phyloP scores from a whole-genome alignment of 441 rosid species.

The Lepidium campestre region DNA sequence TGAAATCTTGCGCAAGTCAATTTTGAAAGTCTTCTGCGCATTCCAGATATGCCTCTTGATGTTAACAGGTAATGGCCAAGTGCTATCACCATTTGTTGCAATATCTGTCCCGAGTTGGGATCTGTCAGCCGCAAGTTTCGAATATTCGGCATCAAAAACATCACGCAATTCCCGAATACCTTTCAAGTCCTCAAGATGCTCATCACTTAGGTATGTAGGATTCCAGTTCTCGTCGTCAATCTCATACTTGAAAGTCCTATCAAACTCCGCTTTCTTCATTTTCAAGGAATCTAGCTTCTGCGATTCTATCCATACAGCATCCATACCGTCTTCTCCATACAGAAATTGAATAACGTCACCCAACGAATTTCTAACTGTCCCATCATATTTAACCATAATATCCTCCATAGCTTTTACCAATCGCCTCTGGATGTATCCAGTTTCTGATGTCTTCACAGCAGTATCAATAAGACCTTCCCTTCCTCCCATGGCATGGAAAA shows the following conservation, averaged over 20 bases:
- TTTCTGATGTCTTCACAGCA: constrained; percentile 97
- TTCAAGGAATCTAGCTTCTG: constrained; percentile 89
- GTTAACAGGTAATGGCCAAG: constrained; percentile 94
- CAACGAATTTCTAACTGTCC: constrained; percentile 92
- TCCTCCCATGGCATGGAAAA: constrained; percentile 99
- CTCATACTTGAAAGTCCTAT: constrained; percentile 72
- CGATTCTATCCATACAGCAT: constrained; percentile 93
- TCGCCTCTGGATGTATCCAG: constrained; percentile 98
- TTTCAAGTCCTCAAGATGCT: constrained; percentile 82
- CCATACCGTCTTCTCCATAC: constrained; percentile 99
- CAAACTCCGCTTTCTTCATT: constrained; percentile 77
- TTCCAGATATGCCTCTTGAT: constrained; percentile 89
- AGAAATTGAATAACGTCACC: constrained; percentile 99
- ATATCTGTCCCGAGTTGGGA: constrained; percentile 82
- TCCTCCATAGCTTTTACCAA: constrained; percentile 99
- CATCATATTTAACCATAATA: constrained; percentile 99
- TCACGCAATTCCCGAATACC: constrained; percentile 77
- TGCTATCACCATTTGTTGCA: constrained; percentile 80
- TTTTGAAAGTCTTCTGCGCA: constrained; percentile 89
- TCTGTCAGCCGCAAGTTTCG: constrained; percentile 78
- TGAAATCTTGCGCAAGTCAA: constrained; percentile 73
- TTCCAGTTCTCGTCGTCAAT: constrained; percentile 77
- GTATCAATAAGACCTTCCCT: constrained; percentile 99
- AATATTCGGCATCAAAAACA: constrained; percentile 90
- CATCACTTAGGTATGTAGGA: constrained; percentile 71